A percentile compares a stretch with the other conserved stretches of the same genome.
Evolutionary conservation across 2,329 filamentous ascomycete genomes (phyloP).

Genomic region (Uncinocarpus reesii): DNA sequence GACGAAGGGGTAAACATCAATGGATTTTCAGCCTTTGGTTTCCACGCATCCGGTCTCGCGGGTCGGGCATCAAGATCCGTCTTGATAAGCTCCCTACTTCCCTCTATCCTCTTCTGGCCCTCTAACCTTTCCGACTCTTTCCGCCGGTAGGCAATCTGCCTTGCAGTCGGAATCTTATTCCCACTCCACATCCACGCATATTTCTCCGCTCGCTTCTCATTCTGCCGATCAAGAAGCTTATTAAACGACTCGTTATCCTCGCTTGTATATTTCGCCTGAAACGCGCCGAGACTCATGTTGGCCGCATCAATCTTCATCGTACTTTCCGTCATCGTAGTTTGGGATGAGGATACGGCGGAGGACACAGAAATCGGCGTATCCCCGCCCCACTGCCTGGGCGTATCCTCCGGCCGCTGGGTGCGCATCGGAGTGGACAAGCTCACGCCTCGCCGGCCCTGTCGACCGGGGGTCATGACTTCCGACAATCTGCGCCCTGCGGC

Average conservation of each 20-base stretch:
- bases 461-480: slow-evolving; percentile 71
- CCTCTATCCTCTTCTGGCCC: slow-evolving; percentile 50
- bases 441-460: slow-evolving; percentile 30
- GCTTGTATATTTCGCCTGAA: slow-evolving; percentile 88
- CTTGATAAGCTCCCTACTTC: slow-evolving; percentile 44
- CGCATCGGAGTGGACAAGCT: slow-evolving; percentile 28
- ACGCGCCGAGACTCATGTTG: slow-evolving; percentile 70
- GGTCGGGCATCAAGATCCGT: slow-evolving; percentile 53
- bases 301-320: slow-evolving; percentile 48
- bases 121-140: slow-evolving; percentile 60
- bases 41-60: slow-evolving; percentile 68
- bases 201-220: slow-evolving; percentile 70
- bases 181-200: slow-evolving; percentile 81
- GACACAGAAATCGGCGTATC: slow-evolving; percentile 53
- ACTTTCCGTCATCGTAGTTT: slow-evolving; percentile 19
- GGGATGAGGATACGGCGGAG: slow-evolving; percentile 31
- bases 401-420: slow-evolving; percentile 32
- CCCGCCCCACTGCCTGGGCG: slow-evolving; percentile 56
- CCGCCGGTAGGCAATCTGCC: slow-evolving; percentile 47
- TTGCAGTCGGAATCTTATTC: slow-evolving; percentile 64
- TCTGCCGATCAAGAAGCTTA: slow-evolving; percentile 80
- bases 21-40: slow-evolving; percentile 61
- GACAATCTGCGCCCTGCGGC: slow-evolving; percentile 62
- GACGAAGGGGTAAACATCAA: slow-evolving; percentile 64
- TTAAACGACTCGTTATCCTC: slow-evolving; percentile 98